Evolutionary conservation across 805 yeast genomes (phyloP).

Genomic region (Yamadazyma scolyti): DNA sequence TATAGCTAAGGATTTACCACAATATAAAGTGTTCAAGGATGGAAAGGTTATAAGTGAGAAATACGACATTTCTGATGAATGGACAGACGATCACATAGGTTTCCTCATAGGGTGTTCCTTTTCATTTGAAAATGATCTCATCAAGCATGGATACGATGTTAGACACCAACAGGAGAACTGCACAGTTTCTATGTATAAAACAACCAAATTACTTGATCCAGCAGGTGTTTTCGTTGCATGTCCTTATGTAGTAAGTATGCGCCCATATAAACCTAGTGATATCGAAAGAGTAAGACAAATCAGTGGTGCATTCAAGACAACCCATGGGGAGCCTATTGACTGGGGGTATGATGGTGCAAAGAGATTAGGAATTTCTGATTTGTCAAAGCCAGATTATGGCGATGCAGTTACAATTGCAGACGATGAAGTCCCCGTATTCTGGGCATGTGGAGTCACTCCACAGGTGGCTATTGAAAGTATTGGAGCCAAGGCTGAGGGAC

Average conservation of each 20-base stretch:
- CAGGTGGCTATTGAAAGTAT: conserved; percentile 26
- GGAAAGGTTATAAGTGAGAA: conserved; percentile 23
- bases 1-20: conserved; percentile 31
- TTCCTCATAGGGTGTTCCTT: conserved; percentile 41
- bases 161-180: conserved; percentile 13
- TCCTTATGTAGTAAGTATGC: conserved; percentile 39
- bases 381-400: conserved; percentile 34
- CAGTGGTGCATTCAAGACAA: conserved; percentile 22
- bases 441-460: conserved; percentile 46
- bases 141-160: conserved; percentile 24
- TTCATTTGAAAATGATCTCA: conserved; percentile 35
- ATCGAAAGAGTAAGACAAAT: conserved; percentile 26
- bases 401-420: conserved; percentile 23
- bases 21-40: conserved; percentile 27
- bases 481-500: conserved; percentile 23
- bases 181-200: conserved; percentile 8
- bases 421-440: conserved; percentile 40
- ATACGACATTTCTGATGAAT: conserved; percentile 21
- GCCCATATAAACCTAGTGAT: conserved; percentile 30
- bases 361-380: conserved; percentile 30
- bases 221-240: conserved; percentile 7
- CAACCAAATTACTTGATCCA: conserved; percentile 6
- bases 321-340: conserved; percentile 42
- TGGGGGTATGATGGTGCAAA: conserved; percentile 38
- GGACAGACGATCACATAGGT: conserved; percentile 35